Conservation (phyloP, 805 yeast genomes). For the Metschnikowia bowlesiae region DNA sequence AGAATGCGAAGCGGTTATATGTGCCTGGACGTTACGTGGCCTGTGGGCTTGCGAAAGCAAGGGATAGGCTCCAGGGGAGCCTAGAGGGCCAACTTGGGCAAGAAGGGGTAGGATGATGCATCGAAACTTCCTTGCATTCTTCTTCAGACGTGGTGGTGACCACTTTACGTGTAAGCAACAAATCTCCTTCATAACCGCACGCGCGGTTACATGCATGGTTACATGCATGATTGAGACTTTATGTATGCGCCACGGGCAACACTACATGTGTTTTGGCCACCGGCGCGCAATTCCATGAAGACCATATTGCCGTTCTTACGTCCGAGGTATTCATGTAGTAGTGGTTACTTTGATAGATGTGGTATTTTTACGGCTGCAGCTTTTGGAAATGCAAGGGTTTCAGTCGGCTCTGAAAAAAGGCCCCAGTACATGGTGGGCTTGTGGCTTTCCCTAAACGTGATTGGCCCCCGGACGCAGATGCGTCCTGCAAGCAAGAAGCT, state of each 20-base stretch:
- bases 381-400: not conserved
- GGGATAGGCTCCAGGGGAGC: too few species aligned
- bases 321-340: not conserved
- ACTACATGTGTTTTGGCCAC: constrained; percentile 1
- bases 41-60: not conserved
- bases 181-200: not conserved
- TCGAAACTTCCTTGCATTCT: not conserved
- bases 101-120: not conserved
- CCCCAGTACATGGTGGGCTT: not conserved
- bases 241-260: not conserved
- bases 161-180: not conserved
- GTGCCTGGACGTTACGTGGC: not conserved
- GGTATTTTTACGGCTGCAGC: not conserved
- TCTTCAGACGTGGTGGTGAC: not conserved
- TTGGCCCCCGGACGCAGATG: constrained; percentile 1
- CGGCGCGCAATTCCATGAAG: constrained; percentile 3
- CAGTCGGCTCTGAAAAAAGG: not conserved
- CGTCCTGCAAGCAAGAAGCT: constrained; percentile 4
- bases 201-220: constrained; percentile 3
- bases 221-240: constrained; percentile 2
- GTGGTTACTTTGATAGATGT: not conserved
- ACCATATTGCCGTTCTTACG: not conserved
- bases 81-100: too few species aligned
- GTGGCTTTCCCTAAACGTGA: not conserved
- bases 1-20: not conserved